Conservation (phyloP, 1,284 basidiomycete species). For the Marasmius tenuissimus region DNA sequence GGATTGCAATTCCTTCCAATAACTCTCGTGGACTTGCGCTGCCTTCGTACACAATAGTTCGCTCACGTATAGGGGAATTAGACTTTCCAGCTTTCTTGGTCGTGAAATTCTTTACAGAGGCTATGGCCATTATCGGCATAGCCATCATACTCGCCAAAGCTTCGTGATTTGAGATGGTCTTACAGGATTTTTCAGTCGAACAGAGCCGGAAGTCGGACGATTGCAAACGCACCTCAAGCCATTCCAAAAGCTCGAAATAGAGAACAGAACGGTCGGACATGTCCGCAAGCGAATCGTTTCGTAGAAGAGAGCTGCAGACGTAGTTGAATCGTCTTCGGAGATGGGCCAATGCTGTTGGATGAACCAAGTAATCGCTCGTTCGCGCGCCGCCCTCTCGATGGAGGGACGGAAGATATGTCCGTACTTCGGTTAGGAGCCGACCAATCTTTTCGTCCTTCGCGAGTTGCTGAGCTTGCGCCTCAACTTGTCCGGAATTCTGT, state of each 20-base stretch:
- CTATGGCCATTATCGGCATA: slow-evolving; percentile 89
- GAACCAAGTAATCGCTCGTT: slow-evolving; percentile 84
- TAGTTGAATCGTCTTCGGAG: slow-evolving; percentile 86
- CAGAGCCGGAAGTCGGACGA: slow-evolving; percentile 1
- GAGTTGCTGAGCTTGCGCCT: slow-evolving; percentile 71
- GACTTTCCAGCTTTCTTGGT: slow-evolving; percentile 48
- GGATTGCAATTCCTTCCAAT: slow-evolving; percentile 85
- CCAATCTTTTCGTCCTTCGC: slow-evolving; percentile 73
- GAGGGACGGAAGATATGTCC: slow-evolving; percentile 77
- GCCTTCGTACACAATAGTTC: slow-evolving; percentile 84
- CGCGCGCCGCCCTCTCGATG: slow-evolving; percentile 69
- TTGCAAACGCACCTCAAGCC: slow-evolving; percentile 74
- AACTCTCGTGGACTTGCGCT: slow-evolving; percentile 86
- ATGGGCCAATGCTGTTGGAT: slow-evolving; percentile 87
- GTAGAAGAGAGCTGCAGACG: slow-evolving; percentile 78
- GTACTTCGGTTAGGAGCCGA: slow-evolving; percentile 64
- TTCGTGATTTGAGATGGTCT: slow-evolving; percentile 90
- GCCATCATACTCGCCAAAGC: slow-evolving; percentile 91
- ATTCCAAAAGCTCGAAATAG: slow-evolving; percentile 88
- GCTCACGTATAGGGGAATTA: slow-evolving; percentile 61
- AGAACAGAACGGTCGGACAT: slow-evolving; percentile 86
- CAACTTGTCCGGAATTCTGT: slow-evolving; percentile 76
- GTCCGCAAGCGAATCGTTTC: slow-evolving; percentile 89
- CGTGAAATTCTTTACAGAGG: slow-evolving; percentile 62
- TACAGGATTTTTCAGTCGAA: slow-evolving; percentile 2